A percentile compares a stretch with the other conserved stretches of the same genome.
Evolutionary conservation across 768 basidiomycete genomes (phyloP).

Genomic region (Floccularia luteovirens): DNA sequence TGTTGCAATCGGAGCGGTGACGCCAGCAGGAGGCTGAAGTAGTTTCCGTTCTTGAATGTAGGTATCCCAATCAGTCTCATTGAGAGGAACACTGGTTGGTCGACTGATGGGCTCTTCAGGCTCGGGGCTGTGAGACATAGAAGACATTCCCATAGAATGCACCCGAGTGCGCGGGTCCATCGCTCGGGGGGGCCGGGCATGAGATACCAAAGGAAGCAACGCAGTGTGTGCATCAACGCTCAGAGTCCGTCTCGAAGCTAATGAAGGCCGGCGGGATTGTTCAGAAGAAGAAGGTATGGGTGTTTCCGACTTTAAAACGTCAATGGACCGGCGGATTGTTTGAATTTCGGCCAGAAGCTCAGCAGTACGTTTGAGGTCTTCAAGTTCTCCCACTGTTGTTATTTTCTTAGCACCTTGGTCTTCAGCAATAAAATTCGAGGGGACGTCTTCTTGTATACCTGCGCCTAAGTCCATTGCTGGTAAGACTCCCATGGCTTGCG

Average conservation of each 20-base stretch:
- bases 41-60: conserved; percentile 84
- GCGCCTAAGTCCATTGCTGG: conserved; percentile 71
- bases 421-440: conserved; percentile 57
- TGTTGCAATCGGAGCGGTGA: conserved; percentile 73
- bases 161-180: conserved; percentile 60
- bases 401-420: conserved; percentile 11
- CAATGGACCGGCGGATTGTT: conserved; percentile 73
- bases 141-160: conserved; percentile 67
- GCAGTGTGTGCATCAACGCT: conserved; percentile 56
- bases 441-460: conserved; percentile 71
- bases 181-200: conserved; percentile 64
- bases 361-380: conserved; percentile 61
- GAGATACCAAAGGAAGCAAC: conserved; percentile 38
- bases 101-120: conserved; percentile 52
- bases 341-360: conserved; percentile 72
- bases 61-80: conserved; percentile 77
- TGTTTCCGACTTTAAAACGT: conserved; percentile 64
- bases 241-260: conserved; percentile 60
- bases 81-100: conserved; percentile 68
- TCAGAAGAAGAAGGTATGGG: conserved; percentile 56
- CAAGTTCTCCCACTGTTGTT: conserved; percentile 34
- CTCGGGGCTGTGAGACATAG: conserved; percentile 31
- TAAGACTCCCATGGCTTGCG: conserved; percentile 49
- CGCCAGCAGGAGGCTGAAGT: conserved; percentile 74
- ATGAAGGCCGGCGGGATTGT: conserved; percentile 57